A percentile compares a stretch with the other conserved stretches of the same genome.
phyloP scores from a whole-genome alignment of 164 flowering plant species.

The Vitis cinerea region DNA sequence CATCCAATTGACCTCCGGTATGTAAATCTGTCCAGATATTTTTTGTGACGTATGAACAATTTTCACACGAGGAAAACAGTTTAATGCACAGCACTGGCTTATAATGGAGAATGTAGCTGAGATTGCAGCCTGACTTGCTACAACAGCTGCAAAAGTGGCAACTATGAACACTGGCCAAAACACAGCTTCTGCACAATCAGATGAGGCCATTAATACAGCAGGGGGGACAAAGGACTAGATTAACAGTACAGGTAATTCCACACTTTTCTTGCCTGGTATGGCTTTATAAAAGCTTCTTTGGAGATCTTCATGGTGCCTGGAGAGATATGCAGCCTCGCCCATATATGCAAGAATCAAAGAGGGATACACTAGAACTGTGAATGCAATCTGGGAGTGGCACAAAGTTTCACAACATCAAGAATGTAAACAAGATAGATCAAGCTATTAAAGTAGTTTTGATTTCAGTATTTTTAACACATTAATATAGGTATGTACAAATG shows the following conservation, averaged over 20 bases:
- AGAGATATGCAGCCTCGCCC: constrained; percentile 69
- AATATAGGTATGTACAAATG: not conserved
- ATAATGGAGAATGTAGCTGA: constrained; percentile 74
- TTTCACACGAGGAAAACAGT: constrained; percentile 72
- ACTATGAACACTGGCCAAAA: constrained; percentile 76
- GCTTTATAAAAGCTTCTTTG: constrained; percentile 66
- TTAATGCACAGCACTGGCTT: constrained; percentile 65
- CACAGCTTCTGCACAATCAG: constrained; percentile 44
- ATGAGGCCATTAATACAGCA: constrained; percentile 7
- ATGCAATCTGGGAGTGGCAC: constrained; percentile 48
- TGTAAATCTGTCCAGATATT: constrained; percentile 69
- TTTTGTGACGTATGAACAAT: constrained; percentile 63
- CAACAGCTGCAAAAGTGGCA: constrained; percentile 65
- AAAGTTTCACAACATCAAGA: not conserved
- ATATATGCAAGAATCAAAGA: constrained; percentile 66
- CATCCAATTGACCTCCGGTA: constrained; percentile 75
- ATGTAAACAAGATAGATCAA: not conserved
- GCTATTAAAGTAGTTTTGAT: not conserved
- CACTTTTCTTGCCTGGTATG: constrained; percentile 55
- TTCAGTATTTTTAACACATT: not conserved
- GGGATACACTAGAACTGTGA: constrained; percentile 66
- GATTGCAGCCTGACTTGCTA: constrained; percentile 78
- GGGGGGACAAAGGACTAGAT: not conserved
- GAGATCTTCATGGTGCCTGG: constrained; percentile 56
- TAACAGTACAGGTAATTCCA: not conserved